These are phyloP conservation scores for Xylariaceae sp. DNA, from an alignment of 2,329 filamentous ascomycete species.

Conservation along the genomic window DNA sequence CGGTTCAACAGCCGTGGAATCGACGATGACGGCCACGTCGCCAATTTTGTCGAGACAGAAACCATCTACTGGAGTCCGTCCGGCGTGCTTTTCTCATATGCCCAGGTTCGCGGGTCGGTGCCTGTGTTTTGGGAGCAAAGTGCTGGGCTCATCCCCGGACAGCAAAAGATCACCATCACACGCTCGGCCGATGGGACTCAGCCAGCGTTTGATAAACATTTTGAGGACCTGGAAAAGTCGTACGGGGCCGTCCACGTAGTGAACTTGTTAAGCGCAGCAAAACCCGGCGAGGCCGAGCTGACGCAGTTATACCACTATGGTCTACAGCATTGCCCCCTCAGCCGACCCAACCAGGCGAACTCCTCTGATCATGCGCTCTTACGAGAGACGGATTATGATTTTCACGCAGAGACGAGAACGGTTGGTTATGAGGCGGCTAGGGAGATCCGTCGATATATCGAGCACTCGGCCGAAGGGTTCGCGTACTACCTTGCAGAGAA, in stretches of 20 bases:
- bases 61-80: conserved; percentile 83
- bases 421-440: conserved; percentile 88
- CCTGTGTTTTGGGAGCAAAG: conserved; percentile 97
- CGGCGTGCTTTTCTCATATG: conserved; percentile 82
- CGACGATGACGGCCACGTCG: conserved; percentile 94
- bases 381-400: conserved; percentile 84
- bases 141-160: conserved; percentile 78
- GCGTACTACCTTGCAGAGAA: conserved; percentile 87
- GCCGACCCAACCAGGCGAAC: conserved; percentile 49
- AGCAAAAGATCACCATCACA: conserved; percentile 91
- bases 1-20: conserved; percentile 96
- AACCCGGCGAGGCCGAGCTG: conserved; percentile 79
- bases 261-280: conserved; percentile 87
- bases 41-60: conserved; percentile 98
- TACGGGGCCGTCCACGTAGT: conserved; percentile 92
- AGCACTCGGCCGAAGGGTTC: conserved; percentile 76
- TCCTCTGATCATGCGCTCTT: conserved; percentile 68
- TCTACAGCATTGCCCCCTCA: conserved; percentile 68
- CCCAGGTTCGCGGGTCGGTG: conserved; percentile 85
- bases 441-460: conserved; percentile 73
- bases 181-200: conserved; percentile 86
- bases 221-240: conserved; percentile 74
- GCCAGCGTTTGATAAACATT: conserved; percentile 92
- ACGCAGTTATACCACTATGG: conserved; percentile 75
- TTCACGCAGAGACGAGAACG: conserved; percentile 88